A percentile compares a stretch with the other conserved stretches of the same genome.
Conservation (phyloP, 441 rosid genomes). For the Capsella rubella region DNA sequence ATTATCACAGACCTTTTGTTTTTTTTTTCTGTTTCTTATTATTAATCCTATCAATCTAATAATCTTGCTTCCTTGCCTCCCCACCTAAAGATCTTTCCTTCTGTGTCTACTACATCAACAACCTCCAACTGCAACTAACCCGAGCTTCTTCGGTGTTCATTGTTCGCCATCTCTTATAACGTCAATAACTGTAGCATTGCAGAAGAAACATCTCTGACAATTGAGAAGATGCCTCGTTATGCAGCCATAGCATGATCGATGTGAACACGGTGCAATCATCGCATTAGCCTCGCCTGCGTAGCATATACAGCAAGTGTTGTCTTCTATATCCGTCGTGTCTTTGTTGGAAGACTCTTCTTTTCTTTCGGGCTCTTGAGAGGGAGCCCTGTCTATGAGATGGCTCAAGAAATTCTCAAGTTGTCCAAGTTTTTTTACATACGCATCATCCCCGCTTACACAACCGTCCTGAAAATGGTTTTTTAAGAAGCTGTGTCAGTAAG, state of each 20-base stretch:
- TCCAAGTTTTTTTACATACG: slow-evolving; percentile 56
- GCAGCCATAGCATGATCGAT: slow-evolving; percentile 92
- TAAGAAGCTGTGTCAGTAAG: background rate
- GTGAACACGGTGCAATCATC: slow-evolving; percentile 84
- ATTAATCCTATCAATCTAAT: slow-evolving; percentile 34
- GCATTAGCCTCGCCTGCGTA: slow-evolving; percentile 74
- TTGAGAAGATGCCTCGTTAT: slow-evolving; percentile 93
- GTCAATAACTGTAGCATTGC: slow-evolving; percentile 83
- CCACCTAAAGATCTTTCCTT: slow-evolving; percentile 18
- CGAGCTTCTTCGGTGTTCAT: slow-evolving; percentile 1
- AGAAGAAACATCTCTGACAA: slow-evolving; percentile 94
- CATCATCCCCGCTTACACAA: slow-evolving; percentile 62
- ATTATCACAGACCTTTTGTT: slow-evolving; percentile 34
- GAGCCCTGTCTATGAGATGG: slow-evolving; percentile 60
- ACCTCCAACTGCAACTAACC: slow-evolving; percentile 22
- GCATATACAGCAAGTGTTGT: slow-evolving; percentile 87
- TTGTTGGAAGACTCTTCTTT: slow-evolving; percentile 42
- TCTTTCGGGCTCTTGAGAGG: slow-evolving; percentile 48
- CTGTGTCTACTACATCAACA: slow-evolving; percentile 29
- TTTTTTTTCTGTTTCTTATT: slow-evolving; percentile 31
- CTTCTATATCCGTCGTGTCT: slow-evolving; percentile 58
- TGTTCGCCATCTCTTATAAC: slow-evolving; percentile 51
- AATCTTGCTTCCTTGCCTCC: slow-evolving; percentile 27
- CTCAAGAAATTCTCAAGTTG: slow-evolving; percentile 73
- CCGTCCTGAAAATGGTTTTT: slow-evolving; percentile 60